These are phyloP conservation scores for Cymodocea nodosa DNA, from an alignment of 116 monocot species.

Conservation along the genomic window DNA sequence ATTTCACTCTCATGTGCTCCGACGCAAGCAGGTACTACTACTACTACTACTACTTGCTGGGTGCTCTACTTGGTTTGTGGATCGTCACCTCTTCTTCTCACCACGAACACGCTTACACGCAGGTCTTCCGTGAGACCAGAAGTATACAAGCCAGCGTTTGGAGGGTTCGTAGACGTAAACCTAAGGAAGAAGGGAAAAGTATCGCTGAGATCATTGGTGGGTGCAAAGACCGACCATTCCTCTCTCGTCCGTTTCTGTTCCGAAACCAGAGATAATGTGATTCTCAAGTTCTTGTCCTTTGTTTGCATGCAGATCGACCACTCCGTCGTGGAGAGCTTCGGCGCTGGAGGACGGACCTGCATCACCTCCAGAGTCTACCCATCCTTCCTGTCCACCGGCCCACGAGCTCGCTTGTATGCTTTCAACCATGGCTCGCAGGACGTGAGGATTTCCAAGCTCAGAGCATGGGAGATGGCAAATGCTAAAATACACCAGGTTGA, in stretches of 20 bases:
- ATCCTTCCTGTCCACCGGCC: neutral
- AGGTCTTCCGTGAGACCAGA: constrained; percentile 33
- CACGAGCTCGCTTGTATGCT: constrained; percentile 20
- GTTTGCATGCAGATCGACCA: constrained; percentile 38
- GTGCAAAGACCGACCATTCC: neutral
- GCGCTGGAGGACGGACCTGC: constrained; percentile 53
- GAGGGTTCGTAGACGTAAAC: constrained; percentile 44
- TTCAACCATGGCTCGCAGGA: constrained; percentile 36
- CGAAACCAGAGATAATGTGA: too few relatives aligned
- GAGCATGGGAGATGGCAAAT: constrained; percentile 37
- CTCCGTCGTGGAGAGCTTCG: constrained; percentile 81
- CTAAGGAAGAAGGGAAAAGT: constrained; percentile 24
- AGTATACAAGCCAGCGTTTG: constrained; percentile 39
- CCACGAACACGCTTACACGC: constrained; percentile 11
- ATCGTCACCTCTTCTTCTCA: too few relatives aligned
- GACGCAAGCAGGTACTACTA: constrained; percentile 33
- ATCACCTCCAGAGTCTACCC: constrained; percentile 78
- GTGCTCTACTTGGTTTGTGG: neutral
- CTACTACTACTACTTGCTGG: too few relatives aligned
- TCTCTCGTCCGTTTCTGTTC: too few relatives aligned
- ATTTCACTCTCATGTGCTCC: constrained; percentile 52
- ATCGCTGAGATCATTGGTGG: constrained; percentile 36
- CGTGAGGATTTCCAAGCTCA: constrained; percentile 21
- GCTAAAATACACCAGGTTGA: neutral
- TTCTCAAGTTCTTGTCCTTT: neutral